A percentile compares a stretch with the other conserved stretches of the same genome.
These are phyloP conservation scores for Fusarium beomiforme DNA, from an alignment of 2,329 filamentous ascomycete species.

Conservation along the genomic window DNA sequence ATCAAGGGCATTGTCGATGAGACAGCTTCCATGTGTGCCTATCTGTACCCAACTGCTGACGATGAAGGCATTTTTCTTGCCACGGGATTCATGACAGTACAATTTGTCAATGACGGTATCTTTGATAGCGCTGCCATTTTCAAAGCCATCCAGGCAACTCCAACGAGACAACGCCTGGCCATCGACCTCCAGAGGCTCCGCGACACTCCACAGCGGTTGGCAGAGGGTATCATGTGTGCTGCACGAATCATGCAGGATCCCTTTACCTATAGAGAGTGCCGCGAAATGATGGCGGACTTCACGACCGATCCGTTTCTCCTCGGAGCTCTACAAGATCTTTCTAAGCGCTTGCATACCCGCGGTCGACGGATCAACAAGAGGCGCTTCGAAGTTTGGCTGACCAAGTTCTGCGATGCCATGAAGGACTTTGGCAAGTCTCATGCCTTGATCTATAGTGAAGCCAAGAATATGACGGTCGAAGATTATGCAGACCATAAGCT, in stretches of 20 bases:
- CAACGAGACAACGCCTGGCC: accelerated
- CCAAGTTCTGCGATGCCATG: neutral
- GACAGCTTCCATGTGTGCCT: neutral
- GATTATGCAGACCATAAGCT: neutral
- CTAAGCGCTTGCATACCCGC: neutral
- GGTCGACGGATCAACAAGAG: neutral
- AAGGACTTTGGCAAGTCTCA: neutral
- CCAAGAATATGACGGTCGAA: accelerated
- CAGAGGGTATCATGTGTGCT: accelerated
- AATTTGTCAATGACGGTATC: neutral
- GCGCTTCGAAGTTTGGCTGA: neutral
- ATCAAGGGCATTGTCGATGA: neutral
- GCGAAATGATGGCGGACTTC: accelerated
- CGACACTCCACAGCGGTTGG: accelerated
- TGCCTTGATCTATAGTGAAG: neutral
- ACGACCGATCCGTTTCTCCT: neutral
- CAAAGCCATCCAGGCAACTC: neutral
- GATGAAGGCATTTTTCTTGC: neutral
- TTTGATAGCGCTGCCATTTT: neutral
- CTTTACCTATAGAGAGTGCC: accelerated
- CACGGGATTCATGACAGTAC: neutral
- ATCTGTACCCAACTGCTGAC: neutral
- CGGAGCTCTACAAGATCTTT: accelerated
- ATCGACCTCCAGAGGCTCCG: neutral
- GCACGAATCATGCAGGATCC: neutral